These are phyloP conservation scores for Aspergillus sp. DNA, from an alignment of 2,329 filamentous ascomycete genomes.

Conservation along the genomic window DNA sequence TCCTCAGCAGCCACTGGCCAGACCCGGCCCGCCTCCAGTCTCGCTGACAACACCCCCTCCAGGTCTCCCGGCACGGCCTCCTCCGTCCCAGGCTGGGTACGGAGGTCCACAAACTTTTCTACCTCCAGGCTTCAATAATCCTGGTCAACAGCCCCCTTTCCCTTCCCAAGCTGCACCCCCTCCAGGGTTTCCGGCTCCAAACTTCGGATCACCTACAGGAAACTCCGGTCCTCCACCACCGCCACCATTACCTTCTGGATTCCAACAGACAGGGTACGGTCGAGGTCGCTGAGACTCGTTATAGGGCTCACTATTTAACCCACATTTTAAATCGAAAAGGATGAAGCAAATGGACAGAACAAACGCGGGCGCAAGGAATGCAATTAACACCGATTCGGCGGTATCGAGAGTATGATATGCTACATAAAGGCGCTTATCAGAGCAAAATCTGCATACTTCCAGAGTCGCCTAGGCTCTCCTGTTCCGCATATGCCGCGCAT, in stretches of 20 bases:
- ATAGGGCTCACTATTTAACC: background rate
- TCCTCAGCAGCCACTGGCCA: constrained; percentile 38
- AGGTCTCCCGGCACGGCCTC: constrained; percentile 66
- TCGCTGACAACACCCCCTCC: constrained; percentile 48
- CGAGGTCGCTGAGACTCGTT: constrained; percentile 32
- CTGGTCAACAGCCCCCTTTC: constrained; percentile 30
- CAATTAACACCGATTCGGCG: background rate
- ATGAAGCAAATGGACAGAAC: background rate
- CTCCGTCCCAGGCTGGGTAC: constrained; percentile 66
- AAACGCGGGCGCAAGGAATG: background rate
- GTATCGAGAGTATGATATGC: background rate
- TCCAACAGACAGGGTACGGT: constrained; percentile 42
- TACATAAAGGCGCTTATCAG: background rate
- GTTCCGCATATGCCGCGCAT: background rate
- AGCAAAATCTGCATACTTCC: background rate
- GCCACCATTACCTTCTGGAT: constrained; percentile 42
- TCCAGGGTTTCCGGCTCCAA: constrained; percentile 53
- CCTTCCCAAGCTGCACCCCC: constrained; percentile 46
- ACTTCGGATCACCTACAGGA: constrained; percentile 42
- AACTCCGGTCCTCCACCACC: constrained; percentile 32
- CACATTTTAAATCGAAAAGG: background rate
- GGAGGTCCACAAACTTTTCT: constrained; percentile 56
- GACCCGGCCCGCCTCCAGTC: constrained; percentile 59
- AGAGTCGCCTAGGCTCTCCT: no score
- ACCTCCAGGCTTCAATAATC: constrained; percentile 38